Evolutionary conservation across 2,329 filamentous ascomycete genomes (phyloP).

Genomic region (Aspergillaceae sp.): DNA sequence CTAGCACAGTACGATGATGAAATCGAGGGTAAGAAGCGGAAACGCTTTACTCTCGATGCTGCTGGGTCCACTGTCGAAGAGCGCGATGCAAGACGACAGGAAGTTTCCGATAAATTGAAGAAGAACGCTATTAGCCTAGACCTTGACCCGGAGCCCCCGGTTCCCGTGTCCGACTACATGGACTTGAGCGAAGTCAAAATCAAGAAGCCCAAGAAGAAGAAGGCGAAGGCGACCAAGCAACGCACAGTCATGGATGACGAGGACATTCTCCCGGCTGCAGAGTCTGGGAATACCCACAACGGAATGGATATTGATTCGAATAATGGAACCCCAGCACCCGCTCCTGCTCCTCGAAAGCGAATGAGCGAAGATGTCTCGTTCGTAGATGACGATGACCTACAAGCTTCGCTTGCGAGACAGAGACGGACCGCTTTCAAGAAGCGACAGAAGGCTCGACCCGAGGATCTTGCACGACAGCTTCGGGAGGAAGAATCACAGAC

Average conservation of each 20-base stretch:
- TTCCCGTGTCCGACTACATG: slow-evolving; percentile 75
- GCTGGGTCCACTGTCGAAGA: slow-evolving; percentile 62
- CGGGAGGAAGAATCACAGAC: slow-evolving; percentile 50
- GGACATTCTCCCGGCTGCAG: slow-evolving; percentile 41
- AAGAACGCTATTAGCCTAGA: slow-evolving; percentile 70
- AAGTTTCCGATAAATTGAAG: slow-evolving; percentile 53
- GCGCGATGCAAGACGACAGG: slow-evolving; percentile 46
- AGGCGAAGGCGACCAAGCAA: slow-evolving; percentile 65
- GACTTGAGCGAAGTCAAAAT: slow-evolving; percentile 81
- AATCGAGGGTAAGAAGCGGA: slow-evolving; percentile 80
- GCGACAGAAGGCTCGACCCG: slow-evolving; percentile 74
- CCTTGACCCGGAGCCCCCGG: slow-evolving; percentile 47
- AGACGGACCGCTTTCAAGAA: slow-evolving; percentile 80
- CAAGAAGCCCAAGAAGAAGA: slow-evolving; percentile 85
- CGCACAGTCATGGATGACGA: slow-evolving; percentile 54
- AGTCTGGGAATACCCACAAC: slow-evolving; percentile 25
- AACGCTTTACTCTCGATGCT: slow-evolving; percentile 77
- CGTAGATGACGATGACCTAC: slow-evolving; percentile 86
- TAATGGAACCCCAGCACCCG: slow-evolving; percentile 21
- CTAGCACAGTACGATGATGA: slow-evolving; percentile 93
- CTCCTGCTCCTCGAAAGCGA: slow-evolving; percentile 49
- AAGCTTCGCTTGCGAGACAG: slow-evolving; percentile 75
- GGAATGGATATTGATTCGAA: slow-evolving; percentile 70
- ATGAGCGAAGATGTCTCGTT: slow-evolving; percentile 60
- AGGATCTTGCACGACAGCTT: slow-evolving; percentile 77